Percentiles rank a stretch among this genome's conserved stretches.
These are phyloP conservation scores for Rosellinia necatrix DNA, from an alignment of 2,329 filamentous ascomycete genomes.

Conservation along the genomic window DNA sequence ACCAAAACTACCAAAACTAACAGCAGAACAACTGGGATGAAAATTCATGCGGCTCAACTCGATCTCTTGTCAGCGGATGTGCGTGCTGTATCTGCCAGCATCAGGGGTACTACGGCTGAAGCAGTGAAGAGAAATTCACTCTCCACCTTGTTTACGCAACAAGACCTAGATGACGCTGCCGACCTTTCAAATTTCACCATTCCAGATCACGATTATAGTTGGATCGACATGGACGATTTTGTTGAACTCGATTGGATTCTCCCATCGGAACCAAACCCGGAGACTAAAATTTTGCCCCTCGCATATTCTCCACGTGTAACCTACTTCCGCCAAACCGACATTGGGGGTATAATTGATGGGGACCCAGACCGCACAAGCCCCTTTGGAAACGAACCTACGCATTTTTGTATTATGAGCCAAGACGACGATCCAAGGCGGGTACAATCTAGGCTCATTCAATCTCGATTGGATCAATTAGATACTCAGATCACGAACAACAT, in stretches of 20 bases:
- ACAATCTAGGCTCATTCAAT: constrained; percentile 82
- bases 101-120: constrained; percentile 78
- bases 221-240: constrained; percentile 99
- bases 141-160: constrained; percentile 55
- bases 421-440: constrained; percentile 88
- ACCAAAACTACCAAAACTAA: constrained; percentile 75
- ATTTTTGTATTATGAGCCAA: constrained; percentile 92
- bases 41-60: constrained; percentile 91
- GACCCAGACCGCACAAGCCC: constrained; percentile 82
- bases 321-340: constrained; percentile 96
- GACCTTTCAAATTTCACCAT: constrained; percentile 92
- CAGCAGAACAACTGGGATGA: constrained; percentile 87
- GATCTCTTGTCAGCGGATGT: constrained; percentile 92
- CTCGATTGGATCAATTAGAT: constrained; percentile 77
- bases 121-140: constrained; percentile 68
- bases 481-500: constrained; percentile 78
- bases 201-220: constrained; percentile 90
- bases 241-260: constrained; percentile 97
- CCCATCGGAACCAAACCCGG: constrained; percentile 84
- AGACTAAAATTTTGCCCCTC: constrained; percentile 91
- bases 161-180: constrained; percentile 58
- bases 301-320: constrained; percentile 94
- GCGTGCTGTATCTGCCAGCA: constrained; percentile 88
- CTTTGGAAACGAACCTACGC: constrained; percentile 91
- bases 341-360: constrained; percentile 77